A percentile compares a stretch with the other conserved stretches of the same genome.
Conservation (phyloP, 75 land plant genomes). For the Ceratopteris richardii region DNA sequence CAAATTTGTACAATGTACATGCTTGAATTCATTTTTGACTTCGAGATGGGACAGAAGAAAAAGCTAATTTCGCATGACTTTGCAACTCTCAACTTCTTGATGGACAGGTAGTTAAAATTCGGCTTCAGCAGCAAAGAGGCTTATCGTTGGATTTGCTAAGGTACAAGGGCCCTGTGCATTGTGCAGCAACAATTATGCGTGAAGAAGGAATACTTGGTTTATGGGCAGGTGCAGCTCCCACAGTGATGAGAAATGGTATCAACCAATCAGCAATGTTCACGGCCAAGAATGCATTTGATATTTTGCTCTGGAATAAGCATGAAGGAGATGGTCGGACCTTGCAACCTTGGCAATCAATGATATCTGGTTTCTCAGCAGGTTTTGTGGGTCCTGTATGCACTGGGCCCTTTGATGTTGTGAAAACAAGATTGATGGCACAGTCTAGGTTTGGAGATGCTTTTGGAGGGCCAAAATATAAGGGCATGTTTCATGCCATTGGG, state of each 20-base stretch:
- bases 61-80: no score
- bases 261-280: slow-evolving; percentile 99
- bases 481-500: slow-evolving; percentile 81
- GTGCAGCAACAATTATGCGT: slow-evolving; percentile 71
- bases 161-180: slow-evolving; percentile 94
- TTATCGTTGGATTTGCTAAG: slow-evolving; percentile 62
- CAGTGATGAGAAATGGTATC: slow-evolving; percentile 95
- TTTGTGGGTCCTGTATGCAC: slow-evolving; percentile 89
- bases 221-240: slow-evolving; percentile 97
- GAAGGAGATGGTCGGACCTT: slow-evolving; percentile 89
- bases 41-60: no score
- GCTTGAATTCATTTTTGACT: no score
- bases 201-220: slow-evolving; percentile 88
- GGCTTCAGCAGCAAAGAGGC: slow-evolving; percentile 91
- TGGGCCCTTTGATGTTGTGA: slow-evolving; percentile 98
- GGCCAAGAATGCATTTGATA: slow-evolving; percentile 78
- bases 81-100: no score
- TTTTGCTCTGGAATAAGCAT: slow-evolving; percentile 75
- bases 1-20: no score
- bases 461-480: slow-evolving; percentile 63
- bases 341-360: slow-evolving; percentile 97
- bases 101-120: slow-evolving; percentile 95
- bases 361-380: slow-evolving; percentile 94
- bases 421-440: slow-evolving; percentile 97
- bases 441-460: slow-evolving; percentile 21